phyloP scores from a whole-genome alignment of 2,329 filamentous ascomycete species.

The Spiromastix sp. region DNA sequence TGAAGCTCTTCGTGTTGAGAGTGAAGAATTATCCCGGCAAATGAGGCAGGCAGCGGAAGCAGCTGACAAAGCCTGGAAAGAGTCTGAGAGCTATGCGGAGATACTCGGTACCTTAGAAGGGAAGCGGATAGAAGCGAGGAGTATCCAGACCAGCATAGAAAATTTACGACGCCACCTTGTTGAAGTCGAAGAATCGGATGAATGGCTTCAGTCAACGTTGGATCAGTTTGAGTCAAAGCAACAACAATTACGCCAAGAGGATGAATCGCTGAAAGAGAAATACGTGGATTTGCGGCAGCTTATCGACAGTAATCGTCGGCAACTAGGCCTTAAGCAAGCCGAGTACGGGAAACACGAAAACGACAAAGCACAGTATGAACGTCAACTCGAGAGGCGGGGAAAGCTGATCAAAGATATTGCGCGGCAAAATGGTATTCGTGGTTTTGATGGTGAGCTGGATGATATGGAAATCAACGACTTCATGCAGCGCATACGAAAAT shows the following conservation, averaged over 20 bases:
- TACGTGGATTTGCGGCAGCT: constrained; percentile 53
- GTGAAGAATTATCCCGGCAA: constrained; percentile 45
- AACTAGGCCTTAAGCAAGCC: constrained; percentile 30
- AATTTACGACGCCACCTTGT: constrained; percentile 63
- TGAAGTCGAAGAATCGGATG: constrained; percentile 68
- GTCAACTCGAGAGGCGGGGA: constrained; percentile 61
- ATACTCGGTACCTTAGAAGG: constrained; percentile 66
- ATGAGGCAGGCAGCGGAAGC: constrained; percentile 36
- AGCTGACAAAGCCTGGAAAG: constrained; percentile 57
- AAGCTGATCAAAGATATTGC: constrained; percentile 70
- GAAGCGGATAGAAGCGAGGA: constrained; percentile 64
- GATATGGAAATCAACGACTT: constrained; percentile 67
- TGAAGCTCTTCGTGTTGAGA: constrained; percentile 48
- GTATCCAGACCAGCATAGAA: constrained; percentile 58
- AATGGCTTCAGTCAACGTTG: constrained; percentile 59
- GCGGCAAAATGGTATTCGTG: constrained; percentile 65
- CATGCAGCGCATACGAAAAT: constrained; percentile 63
- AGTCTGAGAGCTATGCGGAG: constrained; percentile 62
- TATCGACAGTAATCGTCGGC: constrained; percentile 37
- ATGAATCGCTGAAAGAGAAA: constrained; percentile 50
- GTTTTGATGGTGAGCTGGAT: constrained; percentile 69
- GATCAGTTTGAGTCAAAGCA: constrained; percentile 71
- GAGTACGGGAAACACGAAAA: constrained; percentile 65
- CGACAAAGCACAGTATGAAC: constrained; percentile 77
- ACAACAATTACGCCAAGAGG: constrained; percentile 52